These are phyloP conservation scores for Lithohypha guttulata DNA, from an alignment of 2,329 filamentous ascomycete genomes.

Conservation along the genomic window DNA sequence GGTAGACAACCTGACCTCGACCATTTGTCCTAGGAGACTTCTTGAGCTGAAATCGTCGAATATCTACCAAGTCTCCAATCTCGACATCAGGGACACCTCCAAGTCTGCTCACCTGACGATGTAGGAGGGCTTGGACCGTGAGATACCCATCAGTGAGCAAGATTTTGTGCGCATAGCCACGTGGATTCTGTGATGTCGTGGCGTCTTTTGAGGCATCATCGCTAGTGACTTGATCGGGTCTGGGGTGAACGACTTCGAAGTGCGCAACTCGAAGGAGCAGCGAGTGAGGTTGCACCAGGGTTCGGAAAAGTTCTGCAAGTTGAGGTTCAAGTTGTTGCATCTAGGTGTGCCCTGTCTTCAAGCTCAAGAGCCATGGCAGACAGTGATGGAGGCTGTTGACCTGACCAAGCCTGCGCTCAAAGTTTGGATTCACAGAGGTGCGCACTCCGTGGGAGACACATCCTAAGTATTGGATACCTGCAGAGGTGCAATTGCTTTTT, in stretches of 20 bases:
- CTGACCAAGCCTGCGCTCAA: no score
- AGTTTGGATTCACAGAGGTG: no score
- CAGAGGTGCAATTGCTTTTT: no score
- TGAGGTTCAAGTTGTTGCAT: conserved; percentile 18
- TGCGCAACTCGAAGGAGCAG: conserved; percentile 24
- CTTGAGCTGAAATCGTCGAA: conserved; percentile 21
- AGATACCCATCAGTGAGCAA: conserved; percentile 23
- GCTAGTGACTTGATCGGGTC: background rate
- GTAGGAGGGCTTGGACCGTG: conserved; percentile 24
- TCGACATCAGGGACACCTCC: conserved; percentile 11
- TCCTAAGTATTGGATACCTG: no score
- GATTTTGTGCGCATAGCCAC: conserved; percentile 4
- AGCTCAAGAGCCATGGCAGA: conserved; percentile 6
- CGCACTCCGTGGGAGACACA: no score
- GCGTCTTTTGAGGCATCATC: background rate
- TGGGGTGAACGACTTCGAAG: conserved; percentile 15
- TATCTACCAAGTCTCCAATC: conserved; percentile 18
- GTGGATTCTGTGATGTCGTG: conserved; percentile 1
- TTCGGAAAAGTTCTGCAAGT: conserved; percentile 25
- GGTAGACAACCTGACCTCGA: conserved; percentile 19
- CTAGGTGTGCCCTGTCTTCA: background rate
- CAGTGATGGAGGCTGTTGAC: no score
- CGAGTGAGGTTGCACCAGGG: conserved; percentile 20
- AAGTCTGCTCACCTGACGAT: conserved; percentile 16
- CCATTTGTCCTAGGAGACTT: conserved; percentile 18